Conservation (phyloP, 257 asterid genomes). For the Salvia splendens region DNA sequence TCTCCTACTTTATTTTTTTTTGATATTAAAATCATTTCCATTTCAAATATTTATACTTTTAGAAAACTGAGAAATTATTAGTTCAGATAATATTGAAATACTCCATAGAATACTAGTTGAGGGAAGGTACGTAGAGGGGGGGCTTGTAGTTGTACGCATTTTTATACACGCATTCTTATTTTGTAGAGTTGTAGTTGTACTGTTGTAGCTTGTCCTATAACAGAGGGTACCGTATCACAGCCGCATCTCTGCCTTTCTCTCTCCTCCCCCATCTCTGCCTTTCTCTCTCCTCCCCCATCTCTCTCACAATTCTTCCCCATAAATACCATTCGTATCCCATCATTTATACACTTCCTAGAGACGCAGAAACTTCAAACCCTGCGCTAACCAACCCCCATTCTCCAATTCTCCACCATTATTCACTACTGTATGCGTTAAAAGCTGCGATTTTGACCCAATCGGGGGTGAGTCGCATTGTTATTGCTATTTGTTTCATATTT, state of each 20-base stretch:
- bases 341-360: constrained; percentile 21
- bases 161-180: background rate
- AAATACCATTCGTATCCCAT: constrained; percentile 23
- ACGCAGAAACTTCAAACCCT: constrained; percentile 30
- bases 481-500: background rate
- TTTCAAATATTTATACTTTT: too few species aligned
- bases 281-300: constrained; percentile 11
- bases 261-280: constrained; percentile 9
- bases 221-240: background rate
- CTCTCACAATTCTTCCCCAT: constrained; percentile 13
- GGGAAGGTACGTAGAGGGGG: constrained; percentile 38
- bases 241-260: constrained; percentile 31
- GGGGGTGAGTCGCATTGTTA: constrained; percentile 32
- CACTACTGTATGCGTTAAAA: constrained; percentile 2
- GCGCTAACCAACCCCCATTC: constrained; percentile 11
- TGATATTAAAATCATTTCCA: too few species aligned
- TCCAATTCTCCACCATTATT: constrained; percentile 6
- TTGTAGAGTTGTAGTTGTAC: background rate
- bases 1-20: too few species aligned
- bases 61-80: too few species aligned
- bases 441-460: constrained; percentile 25
- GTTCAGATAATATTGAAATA: too few species aligned
- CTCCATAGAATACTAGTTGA: background rate
- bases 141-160: constrained; percentile 27
- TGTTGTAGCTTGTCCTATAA: constrained; percentile 31